Conservation (phyloP, 2,329 filamentous ascomycete species). For the Clarireedia monteithiana region DNA sequence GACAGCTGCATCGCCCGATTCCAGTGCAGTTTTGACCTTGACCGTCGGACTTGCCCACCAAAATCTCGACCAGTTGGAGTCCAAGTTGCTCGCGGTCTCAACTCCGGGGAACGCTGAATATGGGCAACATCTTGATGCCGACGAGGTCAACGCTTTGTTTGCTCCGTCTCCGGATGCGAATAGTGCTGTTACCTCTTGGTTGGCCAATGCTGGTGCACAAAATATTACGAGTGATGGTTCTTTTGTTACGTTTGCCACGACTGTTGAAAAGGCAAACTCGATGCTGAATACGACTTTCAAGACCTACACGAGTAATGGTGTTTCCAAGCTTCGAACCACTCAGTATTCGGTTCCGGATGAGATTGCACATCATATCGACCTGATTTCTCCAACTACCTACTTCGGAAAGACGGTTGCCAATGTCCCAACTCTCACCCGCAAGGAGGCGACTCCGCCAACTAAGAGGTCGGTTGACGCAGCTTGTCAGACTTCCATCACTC, state of each 20-base stretch:
- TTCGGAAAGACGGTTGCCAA: slow-evolving; percentile 20
- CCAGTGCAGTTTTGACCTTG: slow-evolving; percentile 9
- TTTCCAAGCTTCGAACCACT: slow-evolving; percentile 26
- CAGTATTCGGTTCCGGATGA: slow-evolving; percentile 22
- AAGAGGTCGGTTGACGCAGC: slow-evolving; percentile 9
- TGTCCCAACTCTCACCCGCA: slow-evolving; percentile 1
- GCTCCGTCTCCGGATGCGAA: slow-evolving; percentile 42
- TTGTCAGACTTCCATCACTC: slow-evolving; percentile 34
- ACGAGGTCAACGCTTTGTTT: slow-evolving; percentile 45
- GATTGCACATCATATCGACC: slow-evolving; percentile 20
- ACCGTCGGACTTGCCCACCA: slow-evolving; percentile 36
- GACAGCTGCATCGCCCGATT: slow-evolving; percentile 9
- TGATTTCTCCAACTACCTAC: slow-evolving; percentile 24
- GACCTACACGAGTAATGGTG: slow-evolving; percentile 42
- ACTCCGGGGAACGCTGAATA: slow-evolving; percentile 45
- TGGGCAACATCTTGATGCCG: slow-evolving; percentile 42
- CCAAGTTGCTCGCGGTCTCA: slow-evolving; percentile 36
- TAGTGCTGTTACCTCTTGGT: slow-evolving; percentile 45
- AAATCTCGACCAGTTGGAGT: slow-evolving; percentile 37
- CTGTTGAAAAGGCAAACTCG: slow-evolving; percentile 41
- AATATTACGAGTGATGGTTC: slow-evolving; percentile 41
- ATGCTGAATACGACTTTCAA: slow-evolving; percentile 44
- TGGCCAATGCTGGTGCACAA: slow-evolving; percentile 42
- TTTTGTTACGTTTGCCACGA: slow-evolving; percentile 43
- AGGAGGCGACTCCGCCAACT: neutral